phyloP scores from a whole-genome alignment of 176 grass and related monocot species.

The Oryza meridionalis region DNA sequence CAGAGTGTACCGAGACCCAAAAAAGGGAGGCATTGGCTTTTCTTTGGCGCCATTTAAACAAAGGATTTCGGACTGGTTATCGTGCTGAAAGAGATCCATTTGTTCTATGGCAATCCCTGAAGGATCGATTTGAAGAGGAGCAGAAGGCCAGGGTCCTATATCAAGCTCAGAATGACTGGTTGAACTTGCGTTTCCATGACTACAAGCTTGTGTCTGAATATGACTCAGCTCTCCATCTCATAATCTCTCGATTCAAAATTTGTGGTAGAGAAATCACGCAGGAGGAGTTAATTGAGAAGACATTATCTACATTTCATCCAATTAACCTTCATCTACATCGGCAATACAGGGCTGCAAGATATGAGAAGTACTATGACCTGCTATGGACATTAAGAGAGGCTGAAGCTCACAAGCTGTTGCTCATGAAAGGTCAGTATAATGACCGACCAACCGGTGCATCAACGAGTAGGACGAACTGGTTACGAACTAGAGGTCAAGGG shows the following conservation, averaged over 20 bases:
- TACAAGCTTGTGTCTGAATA: conserved; percentile 20
- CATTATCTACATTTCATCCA: not conserved
- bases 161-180: not conserved
- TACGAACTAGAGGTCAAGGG: not conserved
- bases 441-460: not conserved
- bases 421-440: not conserved
- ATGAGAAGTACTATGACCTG: not conserved
- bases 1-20: not conserved
- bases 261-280: not conserved
- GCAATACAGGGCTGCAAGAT: not conserved
- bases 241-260: not conserved
- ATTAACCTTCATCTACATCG: not conserved
- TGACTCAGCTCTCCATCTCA: not conserved
- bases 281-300: conserved; percentile 27
- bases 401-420: not conserved
- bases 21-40: not conserved
- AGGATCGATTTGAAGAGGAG: not conserved
- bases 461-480: not conserved
- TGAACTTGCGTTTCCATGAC: not conserved
- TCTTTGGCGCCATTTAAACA: not conserved
- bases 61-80: not conserved
- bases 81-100: not conserved
- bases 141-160: not conserved
- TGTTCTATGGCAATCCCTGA: not conserved
- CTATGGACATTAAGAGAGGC: not conserved